Evolutionary conservation across 352 stramenopile genomes (phyloP), one percentile per base, ranked within the genome.

Genomic region (Peronosclerospora sorghi): DNA sequence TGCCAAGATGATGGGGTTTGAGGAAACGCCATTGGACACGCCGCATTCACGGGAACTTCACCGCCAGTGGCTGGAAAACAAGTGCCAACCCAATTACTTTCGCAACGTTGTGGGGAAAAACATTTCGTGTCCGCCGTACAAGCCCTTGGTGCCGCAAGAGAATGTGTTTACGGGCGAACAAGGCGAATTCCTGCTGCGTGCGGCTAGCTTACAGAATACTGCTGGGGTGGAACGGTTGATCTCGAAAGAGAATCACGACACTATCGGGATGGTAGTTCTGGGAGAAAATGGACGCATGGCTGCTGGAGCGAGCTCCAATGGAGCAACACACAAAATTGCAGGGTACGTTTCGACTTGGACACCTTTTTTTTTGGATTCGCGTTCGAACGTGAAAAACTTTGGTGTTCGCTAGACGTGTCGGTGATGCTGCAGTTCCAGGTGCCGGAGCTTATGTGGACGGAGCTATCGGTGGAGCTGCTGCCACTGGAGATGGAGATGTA

Each of bases 51-150:
- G 44, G 4, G 44, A 66, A 27, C 51, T 84, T 27, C 65, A 82
- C 46, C 20, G 56, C 1, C 29, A 77, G 4, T 96, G 86, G 86
- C 35, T 50, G 2, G 32, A 46, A 5, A 61, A 71, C 23, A 51
- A 60, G 7, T 96, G 86, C 48, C 86, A 96, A 53, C 86, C 86
- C 18, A 96, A 96, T 50, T 96, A 94, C 62, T 96, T 81, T 38
- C 63, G 71, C 28, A 86, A 91, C 29, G 66, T 94, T 8, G 48
- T 66, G 4, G 65, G 51, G 15, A 69, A 86, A 42, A 84, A 80
- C 41, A 46, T 48, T 1, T 77, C 65, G 8, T 96, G 86, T 48
- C 80, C 80, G 15, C 86, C 86, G 17, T 96, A 95, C 46, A 39
- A 56, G 32, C 73, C 81, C 12, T 39, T 82, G 7, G 17, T 45